Evolutionary conservation across 1,284 basidiomycete genomes (phyloP), one percentile per base, ranked within the genome.

Genomic region (Xerocomus nothofagi): DNA sequence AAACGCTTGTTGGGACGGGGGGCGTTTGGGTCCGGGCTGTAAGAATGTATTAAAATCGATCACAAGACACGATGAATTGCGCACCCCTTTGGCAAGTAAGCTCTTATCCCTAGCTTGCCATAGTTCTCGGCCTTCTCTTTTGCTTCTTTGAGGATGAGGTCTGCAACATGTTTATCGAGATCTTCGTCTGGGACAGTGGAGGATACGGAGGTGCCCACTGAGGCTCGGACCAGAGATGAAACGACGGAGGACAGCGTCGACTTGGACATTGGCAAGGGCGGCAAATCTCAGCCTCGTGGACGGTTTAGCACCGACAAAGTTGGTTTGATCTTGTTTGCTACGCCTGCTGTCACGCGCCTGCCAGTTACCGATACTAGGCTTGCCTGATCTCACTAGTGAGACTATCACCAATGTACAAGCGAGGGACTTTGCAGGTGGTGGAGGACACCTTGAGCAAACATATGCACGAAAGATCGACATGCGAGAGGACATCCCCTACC

Each of bases 1-100:
- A 97, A 97, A 1, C 91, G 87, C 65, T 95, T 97, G 73, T 96
- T 96, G n/a, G 93, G 70, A 59, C 80, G 84, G 0, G 90, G 91
- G 1, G 80, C 84, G 61, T 84, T 88, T 49, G 73, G 78, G 55
- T 85, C 83, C 4, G 43, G 47, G 39, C 54, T 66, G 43, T 33
- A 46, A 15, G n/a, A 27, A n/a, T 27, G 43, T 50, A 15, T 49
- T 36, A 3, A 56, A 27, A 34, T 27, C 6, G 5, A 36, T 20
- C 21, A 30, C 23, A 30, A 20, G 21, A 40, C 15, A 26, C 12
- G 32, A 49, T 30, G 31, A 52, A 56, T 33, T 47, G 70, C 78
- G 57, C 56, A 68, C 71, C 52, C 65, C 37, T 64, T 73, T 52
- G 73, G 79, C 47, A 88, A 73, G 62, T 86, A 90, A 23, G 88